Conservation (phyloP, 1,284 basidiomycete genomes). For the Stereum hirsutum region DNA sequence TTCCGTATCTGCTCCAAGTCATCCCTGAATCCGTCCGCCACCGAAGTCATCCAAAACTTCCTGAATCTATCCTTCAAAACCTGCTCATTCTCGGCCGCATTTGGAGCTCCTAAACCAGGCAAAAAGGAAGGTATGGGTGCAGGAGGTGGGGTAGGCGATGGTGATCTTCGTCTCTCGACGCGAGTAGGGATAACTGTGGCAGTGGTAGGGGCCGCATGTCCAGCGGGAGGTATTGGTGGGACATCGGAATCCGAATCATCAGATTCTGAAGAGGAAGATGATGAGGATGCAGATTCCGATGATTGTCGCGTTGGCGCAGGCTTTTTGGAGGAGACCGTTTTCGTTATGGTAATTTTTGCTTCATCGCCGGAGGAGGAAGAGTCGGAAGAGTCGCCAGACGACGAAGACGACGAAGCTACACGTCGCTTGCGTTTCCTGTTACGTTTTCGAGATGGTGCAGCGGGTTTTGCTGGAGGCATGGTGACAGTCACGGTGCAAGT, state of each 20-base stretch:
- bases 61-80: constrained; percentile 54
- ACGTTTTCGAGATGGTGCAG: constrained; percentile 20
- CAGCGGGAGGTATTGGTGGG: too few relatives aligned
- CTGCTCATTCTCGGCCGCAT: constrained; percentile 31
- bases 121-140: constrained; percentile 44
- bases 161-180: constrained; percentile 17
- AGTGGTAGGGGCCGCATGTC: constrained; percentile 10
- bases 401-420: constrained; percentile 25
- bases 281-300: constrained; percentile 11
- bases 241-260: constrained; percentile 17
- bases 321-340: constrained; percentile 6
- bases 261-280: constrained; percentile 16
- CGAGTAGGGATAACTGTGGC: constrained; percentile 5
- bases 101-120: constrained; percentile 17
- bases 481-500: too few relatives aligned
- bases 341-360: constrained; percentile 11
- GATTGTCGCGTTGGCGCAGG: constrained; percentile 5
- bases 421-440: constrained; percentile 31
- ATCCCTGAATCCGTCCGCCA: constrained; percentile 70
- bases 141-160: constrained; percentile 46
- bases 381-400: constrained; percentile 22
- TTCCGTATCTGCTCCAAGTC: constrained; percentile 73
- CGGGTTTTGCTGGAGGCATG: constrained; percentile 10
- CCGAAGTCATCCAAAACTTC: constrained; percentile 73
- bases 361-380: constrained; percentile 16